These are phyloP conservation scores for Wallacemonas rigidus DNA, from an alignment of 208 protist genomes.

Conservation along the genomic window DNA sequence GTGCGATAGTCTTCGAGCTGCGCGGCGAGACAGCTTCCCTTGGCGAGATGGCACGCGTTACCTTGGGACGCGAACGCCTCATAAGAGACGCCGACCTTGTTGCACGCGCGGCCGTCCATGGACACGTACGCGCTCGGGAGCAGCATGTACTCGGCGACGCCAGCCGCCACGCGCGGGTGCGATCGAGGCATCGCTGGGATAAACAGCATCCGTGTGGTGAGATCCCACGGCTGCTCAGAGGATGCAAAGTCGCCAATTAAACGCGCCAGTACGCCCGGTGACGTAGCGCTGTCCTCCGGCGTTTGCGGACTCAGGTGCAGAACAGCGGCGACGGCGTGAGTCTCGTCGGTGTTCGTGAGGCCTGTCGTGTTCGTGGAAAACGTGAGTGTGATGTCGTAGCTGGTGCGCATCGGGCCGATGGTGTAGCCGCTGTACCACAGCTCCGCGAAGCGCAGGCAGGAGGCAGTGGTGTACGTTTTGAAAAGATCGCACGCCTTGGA, in stretches of 20 bases:
- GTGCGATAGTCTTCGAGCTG: slow-evolving; percentile 84
- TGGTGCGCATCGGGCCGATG: slow-evolving; percentile 53
- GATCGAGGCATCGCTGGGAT: slow-evolving; percentile 40
- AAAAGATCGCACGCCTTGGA: slow-evolving; percentile 64
- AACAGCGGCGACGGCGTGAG: neutral
- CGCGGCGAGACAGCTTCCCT: slow-evolving; percentile 74
- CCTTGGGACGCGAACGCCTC: slow-evolving; percentile 81
- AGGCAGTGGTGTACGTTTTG: slow-evolving; percentile 51
- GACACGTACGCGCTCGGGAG: slow-evolving; percentile 64
- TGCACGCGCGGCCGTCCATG: slow-evolving; percentile 74
- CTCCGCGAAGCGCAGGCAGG: slow-evolving; percentile 78
- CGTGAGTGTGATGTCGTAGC: slow-evolving; percentile 67
- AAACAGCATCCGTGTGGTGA: slow-evolving; percentile 78
- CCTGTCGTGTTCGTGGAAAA: slow-evolving; percentile 31
- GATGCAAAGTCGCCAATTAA: slow-evolving; percentile 80
- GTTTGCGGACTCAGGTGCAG: slow-evolving; percentile 56
- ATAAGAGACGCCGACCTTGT: slow-evolving; percentile 91
- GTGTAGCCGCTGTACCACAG: slow-evolving; percentile 86
- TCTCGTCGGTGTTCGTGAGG: neutral
- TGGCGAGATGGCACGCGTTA: slow-evolving; percentile 53
- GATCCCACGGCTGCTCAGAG: slow-evolving; percentile 48
- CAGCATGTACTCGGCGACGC: slow-evolving; percentile 78
- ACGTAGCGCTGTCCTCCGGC: slow-evolving; percentile 29
- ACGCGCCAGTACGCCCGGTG: slow-evolving; percentile 49
- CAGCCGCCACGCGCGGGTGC: slow-evolving; percentile 46